These are phyloP conservation scores for Colletotrichum paranaense DNA, from an alignment of 2,329 filamentous ascomycete species.

Conservation along the genomic window DNA sequence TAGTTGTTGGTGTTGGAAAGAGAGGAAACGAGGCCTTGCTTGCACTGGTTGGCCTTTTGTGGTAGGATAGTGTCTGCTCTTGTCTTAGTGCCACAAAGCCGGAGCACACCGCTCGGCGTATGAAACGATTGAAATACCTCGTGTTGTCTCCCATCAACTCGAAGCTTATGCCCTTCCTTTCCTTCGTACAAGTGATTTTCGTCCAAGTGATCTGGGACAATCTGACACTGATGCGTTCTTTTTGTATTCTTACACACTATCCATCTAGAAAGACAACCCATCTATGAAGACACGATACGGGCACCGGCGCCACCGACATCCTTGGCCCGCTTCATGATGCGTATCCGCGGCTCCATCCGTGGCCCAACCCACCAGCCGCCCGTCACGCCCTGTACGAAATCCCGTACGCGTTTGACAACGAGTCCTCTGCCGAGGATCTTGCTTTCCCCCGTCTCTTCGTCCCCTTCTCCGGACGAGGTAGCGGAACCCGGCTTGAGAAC, in stretches of 20 bases:
- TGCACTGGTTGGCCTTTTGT: background rate
- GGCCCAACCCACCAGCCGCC: constrained; percentile 75
- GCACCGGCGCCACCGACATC: constrained; percentile 27
- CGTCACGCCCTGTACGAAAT: constrained; percentile 56
- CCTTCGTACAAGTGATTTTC: background rate
- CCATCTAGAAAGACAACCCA: too few relatives aligned
- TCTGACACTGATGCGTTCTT: background rate
- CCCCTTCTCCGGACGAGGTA: constrained; percentile 2
- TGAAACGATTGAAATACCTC: background rate
- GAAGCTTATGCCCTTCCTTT: too few relatives aligned
- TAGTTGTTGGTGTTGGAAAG: background rate
- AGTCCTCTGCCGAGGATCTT: constrained; percentile 59
- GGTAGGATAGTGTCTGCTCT: constrained; percentile 30
- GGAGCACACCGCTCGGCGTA: constrained; percentile 17
- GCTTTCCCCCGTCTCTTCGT: constrained; percentile 35
- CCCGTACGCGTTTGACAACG: constrained; percentile 51
- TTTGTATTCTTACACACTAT: background rate
- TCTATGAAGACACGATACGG: constrained; percentile 20
- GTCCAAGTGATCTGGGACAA: too few relatives aligned
- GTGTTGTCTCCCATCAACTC: background rate
- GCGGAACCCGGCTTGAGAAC: constrained; percentile 60
- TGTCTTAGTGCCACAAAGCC: constrained; percentile 9
- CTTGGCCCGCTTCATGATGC: constrained; percentile 56
- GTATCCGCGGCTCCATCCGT: constrained; percentile 66
- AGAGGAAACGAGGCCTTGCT: background rate